A percentile compares a stretch with the other conserved stretches of the same genome.
Conservation (phyloP, 257 asterid genomes). For the Solanum rostratum region DNA sequence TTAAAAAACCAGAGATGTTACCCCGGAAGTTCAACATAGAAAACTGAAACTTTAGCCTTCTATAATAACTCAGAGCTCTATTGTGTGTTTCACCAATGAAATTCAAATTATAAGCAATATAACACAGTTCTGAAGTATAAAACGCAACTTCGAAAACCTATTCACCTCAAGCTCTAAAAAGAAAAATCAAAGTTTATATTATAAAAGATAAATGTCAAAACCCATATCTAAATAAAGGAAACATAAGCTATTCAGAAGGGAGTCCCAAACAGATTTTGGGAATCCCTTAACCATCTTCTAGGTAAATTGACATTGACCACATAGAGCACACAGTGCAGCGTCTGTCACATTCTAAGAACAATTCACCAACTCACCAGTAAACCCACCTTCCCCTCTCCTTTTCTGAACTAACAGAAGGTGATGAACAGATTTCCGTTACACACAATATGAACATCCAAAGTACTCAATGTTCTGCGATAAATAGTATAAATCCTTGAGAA, state of each 20-base stretch:
- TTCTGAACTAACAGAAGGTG: background rate
- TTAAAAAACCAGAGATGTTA: background rate
- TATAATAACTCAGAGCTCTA: background rate
- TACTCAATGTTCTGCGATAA: background rate
- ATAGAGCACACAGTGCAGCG: background rate
- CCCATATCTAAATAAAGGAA: background rate
- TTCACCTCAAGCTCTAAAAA: background rate
- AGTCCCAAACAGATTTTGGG: background rate
- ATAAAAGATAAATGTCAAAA: background rate
- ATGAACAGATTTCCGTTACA: background rate
- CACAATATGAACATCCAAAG: background rate
- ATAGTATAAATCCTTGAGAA: background rate
- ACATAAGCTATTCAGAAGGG: background rate
- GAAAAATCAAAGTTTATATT: background rate
- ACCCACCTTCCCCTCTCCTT: background rate
- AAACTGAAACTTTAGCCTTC: background rate
- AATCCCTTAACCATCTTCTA: background rate
- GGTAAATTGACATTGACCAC: background rate
- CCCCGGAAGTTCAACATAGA: background rate
- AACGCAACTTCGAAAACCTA: background rate
- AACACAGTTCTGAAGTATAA: background rate
- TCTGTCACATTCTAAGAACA: background rate
- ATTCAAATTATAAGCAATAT: background rate
- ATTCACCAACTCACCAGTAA: background rate
- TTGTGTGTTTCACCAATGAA: background rate